A percentile compares a stretch with the other conserved stretches of the same genome.
These are phyloP conservation scores for Colletotrichum lentis DNA, from an alignment of 2,329 filamentous ascomycete species.

Conservation along the genomic window DNA sequence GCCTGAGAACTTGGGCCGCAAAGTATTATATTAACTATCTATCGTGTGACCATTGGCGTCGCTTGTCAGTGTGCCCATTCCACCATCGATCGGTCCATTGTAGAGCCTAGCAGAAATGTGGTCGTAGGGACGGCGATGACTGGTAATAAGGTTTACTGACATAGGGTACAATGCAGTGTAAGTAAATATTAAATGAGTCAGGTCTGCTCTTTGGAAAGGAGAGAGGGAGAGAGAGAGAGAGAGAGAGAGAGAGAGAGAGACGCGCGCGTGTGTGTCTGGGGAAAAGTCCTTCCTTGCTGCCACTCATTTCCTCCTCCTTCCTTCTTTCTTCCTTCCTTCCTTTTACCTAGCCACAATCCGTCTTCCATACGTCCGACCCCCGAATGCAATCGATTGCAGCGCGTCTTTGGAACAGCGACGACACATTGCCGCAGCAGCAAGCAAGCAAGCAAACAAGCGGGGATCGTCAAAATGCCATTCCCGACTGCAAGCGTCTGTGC, in stretches of 20 bases:
- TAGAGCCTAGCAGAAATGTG: background rate
- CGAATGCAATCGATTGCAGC: background rate
- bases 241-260: background rate
- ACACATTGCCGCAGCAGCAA: background rate
- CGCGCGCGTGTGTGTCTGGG: background rate
- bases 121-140: background rate
- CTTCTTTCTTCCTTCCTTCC: background rate
- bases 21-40: too few relatives aligned
- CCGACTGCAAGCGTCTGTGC: slow-evolving; percentile 9
- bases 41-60: background rate
- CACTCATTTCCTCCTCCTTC: background rate
- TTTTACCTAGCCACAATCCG: background rate
- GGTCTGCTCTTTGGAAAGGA: background rate
- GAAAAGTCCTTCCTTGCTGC: background rate
- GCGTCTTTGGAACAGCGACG: background rate
- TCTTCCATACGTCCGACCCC: background rate
- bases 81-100: background rate
- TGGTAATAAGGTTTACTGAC: background rate
- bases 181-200: too few relatives aligned
- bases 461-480: background rate
- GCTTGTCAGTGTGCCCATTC: background rate
- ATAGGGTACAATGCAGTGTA: too few relatives aligned
- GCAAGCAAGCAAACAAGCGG: too few relatives aligned
- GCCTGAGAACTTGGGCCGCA: background rate
- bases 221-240: too few relatives aligned